Base-by-base conservation (phyloP, 2,329 filamentous ascomycete genomes). In the Xylaria multiplex region DNA sequence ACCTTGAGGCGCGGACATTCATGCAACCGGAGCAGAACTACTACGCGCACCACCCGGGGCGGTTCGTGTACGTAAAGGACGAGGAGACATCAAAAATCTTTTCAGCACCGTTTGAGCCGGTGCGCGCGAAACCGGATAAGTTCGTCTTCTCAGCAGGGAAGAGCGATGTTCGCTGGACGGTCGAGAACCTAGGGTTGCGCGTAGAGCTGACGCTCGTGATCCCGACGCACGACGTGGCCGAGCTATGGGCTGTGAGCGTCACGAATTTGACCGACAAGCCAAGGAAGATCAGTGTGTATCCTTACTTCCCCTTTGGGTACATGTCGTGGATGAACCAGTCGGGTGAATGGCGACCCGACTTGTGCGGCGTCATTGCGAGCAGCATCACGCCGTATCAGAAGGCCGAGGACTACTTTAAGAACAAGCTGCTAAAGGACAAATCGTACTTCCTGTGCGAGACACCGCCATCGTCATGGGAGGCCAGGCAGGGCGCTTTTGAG, bases 291-390 rank as follows among this genome's bases (percentile, higher is more conserved):
- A 84, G 83, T 73, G 75, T 87, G 35, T 86, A 85, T 65, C 85
- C 85, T 0, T 86, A 86, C 70, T 88, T 87, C 75, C 82, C 84
- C 42, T 80, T 87, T 59, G 85, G 85, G n/a, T 86, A 85, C 76
- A 86, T 86, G 84, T 87, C 85, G 14, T 87, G 85, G 85, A 88
- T 87, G 85, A 87, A 86, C 73, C 85, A 86, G 73, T 84, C 83
- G 37, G 85, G 82, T 42, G 82, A 85, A 68, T 87, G 83, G 78
- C 79, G 81, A 24, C 62, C 76, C 6, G 81, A 85, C 9, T 77
- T 86, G 22, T 77, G 78, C 24, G 85, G 82, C 27, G 78, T 88
- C 13, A 79, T 88, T 11, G 84, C 79, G 27, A 85, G 78, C 74
- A 82, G 82, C 71, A 81, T 86, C 66, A 86, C 85, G 1, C 85